A percentile compares a stretch with the other conserved stretches of the same genome.
Evolutionary conservation across 2,329 filamentous ascomycete species (phyloP).

Genomic region (Fusarium mangiferae): DNA sequence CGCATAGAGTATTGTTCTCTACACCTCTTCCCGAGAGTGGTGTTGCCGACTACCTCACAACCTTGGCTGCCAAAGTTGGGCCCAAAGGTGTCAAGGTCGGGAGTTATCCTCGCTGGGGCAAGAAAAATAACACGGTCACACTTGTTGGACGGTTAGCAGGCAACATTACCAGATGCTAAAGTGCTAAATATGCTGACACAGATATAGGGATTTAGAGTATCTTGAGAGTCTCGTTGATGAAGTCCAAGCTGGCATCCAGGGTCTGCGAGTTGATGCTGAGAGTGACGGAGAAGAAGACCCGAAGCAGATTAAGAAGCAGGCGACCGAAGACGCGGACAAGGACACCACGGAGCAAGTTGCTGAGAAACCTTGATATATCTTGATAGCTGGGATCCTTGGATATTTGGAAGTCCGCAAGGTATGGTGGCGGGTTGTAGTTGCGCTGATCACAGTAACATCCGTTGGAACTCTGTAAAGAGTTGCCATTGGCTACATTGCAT

Average conservation of each 20-base stretch:
- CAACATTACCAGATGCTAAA: neutral
- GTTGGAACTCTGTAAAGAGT: neutral
- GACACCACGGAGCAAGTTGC: slow-evolving; percentile 7
- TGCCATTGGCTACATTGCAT: slow-evolving; percentile 14
- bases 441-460: slow-evolving; percentile 4
- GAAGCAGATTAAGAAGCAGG: slow-evolving; percentile 30
- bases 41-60: slow-evolving; percentile 84
- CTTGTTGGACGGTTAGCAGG: slow-evolving; percentile 72
- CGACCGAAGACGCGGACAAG: slow-evolving; percentile 22
- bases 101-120: slow-evolving; percentile 93
- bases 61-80: slow-evolving; percentile 78
- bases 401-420: neutral
- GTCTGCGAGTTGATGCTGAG: slow-evolving; percentile 74
- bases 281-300: slow-evolving; percentile 74
- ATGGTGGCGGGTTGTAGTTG: slow-evolving; percentile 5
- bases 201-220: slow-evolving; percentile 73
- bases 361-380: slow-evolving; percentile 23
- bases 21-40: slow-evolving; percentile 89
- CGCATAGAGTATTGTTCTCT: slow-evolving; percentile 81
- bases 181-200: slow-evolving; percentile 40
- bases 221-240: slow-evolving; percentile 83
- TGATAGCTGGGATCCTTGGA: neutral
- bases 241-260: slow-evolving; percentile 80
- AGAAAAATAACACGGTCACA: slow-evolving; percentile 88
- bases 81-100: slow-evolving; percentile 89